Conservation (phyloP, 2,329 filamentous ascomycete species). For the Ophioceras dolichostomum region DNA sequence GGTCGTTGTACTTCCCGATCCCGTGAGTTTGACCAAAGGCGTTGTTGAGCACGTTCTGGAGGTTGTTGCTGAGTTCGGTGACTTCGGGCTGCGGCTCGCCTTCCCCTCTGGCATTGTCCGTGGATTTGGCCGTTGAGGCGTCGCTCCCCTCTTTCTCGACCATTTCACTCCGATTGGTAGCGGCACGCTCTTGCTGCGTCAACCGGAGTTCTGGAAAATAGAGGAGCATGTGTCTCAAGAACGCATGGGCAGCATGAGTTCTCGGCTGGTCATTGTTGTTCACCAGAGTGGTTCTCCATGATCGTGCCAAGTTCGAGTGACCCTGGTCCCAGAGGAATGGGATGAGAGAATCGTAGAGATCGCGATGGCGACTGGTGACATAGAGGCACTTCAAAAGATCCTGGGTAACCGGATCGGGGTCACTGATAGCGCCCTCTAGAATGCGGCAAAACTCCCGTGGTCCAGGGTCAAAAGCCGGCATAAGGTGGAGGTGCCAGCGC, state of each 20-base stretch:
- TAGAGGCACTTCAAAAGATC: constrained; percentile 32
- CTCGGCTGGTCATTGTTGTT: constrained; percentile 27
- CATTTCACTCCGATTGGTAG: constrained; percentile 1
- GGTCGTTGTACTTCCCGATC: constrained; percentile 44
- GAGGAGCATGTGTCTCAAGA: constrained; percentile 31
- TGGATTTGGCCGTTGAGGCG: background rate
- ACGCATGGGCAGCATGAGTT: constrained; percentile 27
- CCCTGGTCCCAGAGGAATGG: constrained; percentile 37
- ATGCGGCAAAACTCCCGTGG: constrained; percentile 27
- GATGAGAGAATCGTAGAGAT: constrained; percentile 38
- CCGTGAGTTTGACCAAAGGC: constrained; percentile 25
- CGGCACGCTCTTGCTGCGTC: constrained; percentile 6
- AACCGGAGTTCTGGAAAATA: constrained; percentile 29
- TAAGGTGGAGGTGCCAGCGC: constrained; percentile 35
- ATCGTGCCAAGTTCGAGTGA: constrained; percentile 25
- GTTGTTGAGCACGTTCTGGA: constrained; percentile 11
- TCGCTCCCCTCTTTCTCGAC: background rate
- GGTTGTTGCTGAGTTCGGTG: too few relatives aligned
- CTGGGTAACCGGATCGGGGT: constrained; percentile 22
- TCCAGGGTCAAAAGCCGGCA: constrained; percentile 27
- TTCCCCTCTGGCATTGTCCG: too few relatives aligned
- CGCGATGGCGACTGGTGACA: constrained; percentile 24
- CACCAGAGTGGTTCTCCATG: constrained; percentile 34
- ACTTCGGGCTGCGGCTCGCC: too few relatives aligned
- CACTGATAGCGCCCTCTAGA: constrained; percentile 25